Percentiles rank a stretch among this genome's conserved stretches.
Evolutionary conservation across 2,329 filamentous ascomycete genomes (phyloP).

Genomic region (Fusarium sp.): DNA sequence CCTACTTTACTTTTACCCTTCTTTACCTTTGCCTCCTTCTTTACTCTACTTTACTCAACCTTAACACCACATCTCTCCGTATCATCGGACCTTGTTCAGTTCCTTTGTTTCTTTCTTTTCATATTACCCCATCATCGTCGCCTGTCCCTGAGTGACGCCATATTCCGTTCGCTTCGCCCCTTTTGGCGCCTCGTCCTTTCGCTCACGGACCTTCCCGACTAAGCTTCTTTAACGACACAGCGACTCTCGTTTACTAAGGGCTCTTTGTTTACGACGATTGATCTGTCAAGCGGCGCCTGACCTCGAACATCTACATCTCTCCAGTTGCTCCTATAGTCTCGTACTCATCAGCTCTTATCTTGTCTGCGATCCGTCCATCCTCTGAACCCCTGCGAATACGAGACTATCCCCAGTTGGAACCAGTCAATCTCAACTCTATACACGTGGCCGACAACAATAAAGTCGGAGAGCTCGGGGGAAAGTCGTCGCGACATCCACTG

Average conservation of each 20-base stretch:
- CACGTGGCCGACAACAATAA: background rate
- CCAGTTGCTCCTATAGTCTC: constrained; percentile 1
- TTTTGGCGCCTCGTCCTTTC: constrained; percentile 30
- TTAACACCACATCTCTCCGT: constrained; percentile 10
- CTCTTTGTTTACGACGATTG: constrained; percentile 17
- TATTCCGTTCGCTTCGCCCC: constrained; percentile 30
- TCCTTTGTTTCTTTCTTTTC: constrained; percentile 23
- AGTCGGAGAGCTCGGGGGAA: background rate
- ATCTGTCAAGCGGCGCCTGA: constrained; percentile 18
- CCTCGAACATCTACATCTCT: background rate
- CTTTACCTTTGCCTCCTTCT: background rate
- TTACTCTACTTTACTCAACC: background rate
- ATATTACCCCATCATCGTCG: constrained; percentile 26
- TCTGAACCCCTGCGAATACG: constrained; percentile 30
- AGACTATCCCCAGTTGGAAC: constrained; percentile 2
- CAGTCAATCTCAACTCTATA: constrained; percentile 8
- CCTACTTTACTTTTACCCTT: constrained; percentile 37
- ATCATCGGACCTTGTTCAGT: constrained; percentile 27
- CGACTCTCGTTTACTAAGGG: constrained; percentile 32
- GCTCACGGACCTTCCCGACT: constrained; percentile 19
- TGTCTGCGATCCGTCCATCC: constrained; percentile 3
- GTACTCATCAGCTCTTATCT: constrained; percentile 10
- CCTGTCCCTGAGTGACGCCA: constrained; percentile 35
- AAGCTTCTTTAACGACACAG: constrained; percentile 9
- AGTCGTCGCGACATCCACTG: background rate